Evolutionary conservation across 1,139 yeast genomes (phyloP).

Genomic region (Ogataea hybrid): DNA sequence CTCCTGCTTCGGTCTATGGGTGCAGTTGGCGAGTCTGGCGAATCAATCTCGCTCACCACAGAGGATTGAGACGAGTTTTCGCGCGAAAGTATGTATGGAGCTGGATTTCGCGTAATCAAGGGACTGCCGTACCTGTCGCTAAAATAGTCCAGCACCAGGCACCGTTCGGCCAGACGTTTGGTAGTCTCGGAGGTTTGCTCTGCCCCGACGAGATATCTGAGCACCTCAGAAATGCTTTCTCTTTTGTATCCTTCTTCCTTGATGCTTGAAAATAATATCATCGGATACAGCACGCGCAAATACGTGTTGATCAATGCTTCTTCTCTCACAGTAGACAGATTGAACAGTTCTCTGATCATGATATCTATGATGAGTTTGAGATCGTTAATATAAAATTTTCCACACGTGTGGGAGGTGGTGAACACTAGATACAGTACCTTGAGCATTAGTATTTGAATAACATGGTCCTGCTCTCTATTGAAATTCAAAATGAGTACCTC

Average conservation of each 20-base stretch:
- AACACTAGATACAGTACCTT: slow-evolving; percentile 75
- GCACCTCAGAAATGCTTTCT: slow-evolving; percentile 48
- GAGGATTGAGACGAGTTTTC: slow-evolving; percentile 18
- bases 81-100: slow-evolving; percentile 7
- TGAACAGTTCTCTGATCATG: slow-evolving; percentile 71
- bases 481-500: slow-evolving; percentile 60
- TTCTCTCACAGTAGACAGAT: slow-evolving; percentile 53
- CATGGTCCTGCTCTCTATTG: slow-evolving; percentile 73
- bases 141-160: slow-evolving; percentile 61
- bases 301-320: slow-evolving; percentile 73
- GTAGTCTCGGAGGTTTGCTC: slow-evolving; percentile 41
- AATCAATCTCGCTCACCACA: slow-evolving; percentile 16
- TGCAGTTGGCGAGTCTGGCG: slow-evolving; percentile 11
- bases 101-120: neutral
- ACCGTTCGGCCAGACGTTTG: slow-evolving; percentile 57
- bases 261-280: slow-evolving; percentile 66
- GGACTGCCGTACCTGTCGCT: slow-evolving; percentile 19
- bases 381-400: slow-evolving; percentile 75
- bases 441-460: slow-evolving; percentile 73
- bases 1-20: slow-evolving; percentile 10
- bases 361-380: slow-evolving; percentile 84
- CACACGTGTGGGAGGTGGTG: slow-evolving; percentile 62
- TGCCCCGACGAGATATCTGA: slow-evolving; percentile 43
- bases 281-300: slow-evolving; percentile 70
- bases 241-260: slow-evolving; percentile 55